Evolutionary conservation across 2,329 filamentous ascomycete species (phyloP).

Genomic region (Claviceps sp.): DNA sequence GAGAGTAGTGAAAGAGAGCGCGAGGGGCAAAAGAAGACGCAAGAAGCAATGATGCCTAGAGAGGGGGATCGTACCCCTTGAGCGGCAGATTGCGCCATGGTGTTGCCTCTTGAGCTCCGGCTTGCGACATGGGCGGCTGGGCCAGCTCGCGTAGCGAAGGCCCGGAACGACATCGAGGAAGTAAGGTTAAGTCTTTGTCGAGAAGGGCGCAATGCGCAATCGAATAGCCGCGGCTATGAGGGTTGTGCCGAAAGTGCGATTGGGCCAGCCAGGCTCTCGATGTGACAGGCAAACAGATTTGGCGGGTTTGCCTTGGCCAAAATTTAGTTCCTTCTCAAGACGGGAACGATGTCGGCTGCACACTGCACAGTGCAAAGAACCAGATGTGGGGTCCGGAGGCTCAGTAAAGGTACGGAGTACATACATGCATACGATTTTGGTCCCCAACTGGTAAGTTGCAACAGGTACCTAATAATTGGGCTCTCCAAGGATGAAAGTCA

Average conservation of each 20-base stretch:
- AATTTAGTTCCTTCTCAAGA: background rate
- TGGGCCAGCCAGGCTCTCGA: background rate
- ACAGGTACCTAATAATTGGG: no score
- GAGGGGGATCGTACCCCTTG: constrained; percentile 13
- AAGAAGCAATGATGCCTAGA: background rate
- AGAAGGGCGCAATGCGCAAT: constrained; percentile 18
- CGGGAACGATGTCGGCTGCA: background rate
- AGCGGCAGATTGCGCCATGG: constrained; percentile 65
- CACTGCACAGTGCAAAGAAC: no score
- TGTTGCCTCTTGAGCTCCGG: constrained; percentile 24
- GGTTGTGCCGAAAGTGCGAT: constrained; percentile 7
- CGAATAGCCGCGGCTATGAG: constrained; percentile 12
- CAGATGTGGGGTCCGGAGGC: no score
- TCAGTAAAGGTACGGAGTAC: no score
- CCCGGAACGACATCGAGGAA: constrained; percentile 42
- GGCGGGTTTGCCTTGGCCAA: background rate
- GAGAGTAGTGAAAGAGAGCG: background rate
- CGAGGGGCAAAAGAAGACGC: background rate
- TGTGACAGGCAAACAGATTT: background rate
- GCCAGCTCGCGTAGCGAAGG: constrained; percentile 39
- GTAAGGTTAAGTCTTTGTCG: background rate
- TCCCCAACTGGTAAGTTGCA: no score
- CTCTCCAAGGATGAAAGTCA: no score
- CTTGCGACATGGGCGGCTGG: constrained; percentile 32
- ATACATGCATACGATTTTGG: no score